Base-by-base conservation (phyloP, 2,329 filamentous ascomycete species). In the Penicillium paneum region DNA sequence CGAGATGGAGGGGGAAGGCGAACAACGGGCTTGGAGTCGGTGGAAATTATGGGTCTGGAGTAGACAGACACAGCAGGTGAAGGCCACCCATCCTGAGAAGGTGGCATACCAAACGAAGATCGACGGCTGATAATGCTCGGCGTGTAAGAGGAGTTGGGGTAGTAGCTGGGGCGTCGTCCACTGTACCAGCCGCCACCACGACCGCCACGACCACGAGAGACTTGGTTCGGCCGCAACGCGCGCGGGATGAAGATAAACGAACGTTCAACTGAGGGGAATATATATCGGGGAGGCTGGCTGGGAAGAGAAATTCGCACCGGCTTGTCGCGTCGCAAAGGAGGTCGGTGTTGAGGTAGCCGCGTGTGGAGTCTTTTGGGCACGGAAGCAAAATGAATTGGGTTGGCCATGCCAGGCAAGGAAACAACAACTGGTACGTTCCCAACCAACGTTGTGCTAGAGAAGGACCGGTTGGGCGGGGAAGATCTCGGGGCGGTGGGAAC, bases 231-330 rank as follows among this genome's bases (percentile, higher is more conserved):
- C 63, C 94, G 85, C 77, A 97, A 83, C 11, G 93, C 93, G 62
- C 94, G 84, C 12, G 94, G 94, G 57, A 99, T 99, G 75, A 99
- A 99, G 66, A 97, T 96, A 73, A 99, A 99, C 0, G 94, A 97
- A 61, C 94, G 82, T 66, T 97, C 92, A 43, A 84, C 81, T 2
- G 91, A 89, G 6, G 94, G 94, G 74, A 94, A 96, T 57, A 97
- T 92, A 73, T 97, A 97, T 59, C 89, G 85, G 34, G 91, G 89
- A 12, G 85, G 79, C 59, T 89, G 83, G 28, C 88, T 82, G 2
- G 94, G 93, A 39, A 99, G 80, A 8, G 91, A 97, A 63, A 99
- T 90, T 47, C 94, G 88, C 38, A 97, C 94, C 8, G 94, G 94
- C 71, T 97, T 99, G 77, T 99, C 94, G 65, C 94, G 87, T 59